phyloP scores from a whole-genome alignment of 208 protist genomes.

The Acanthamoeba lenticulata region DNA sequence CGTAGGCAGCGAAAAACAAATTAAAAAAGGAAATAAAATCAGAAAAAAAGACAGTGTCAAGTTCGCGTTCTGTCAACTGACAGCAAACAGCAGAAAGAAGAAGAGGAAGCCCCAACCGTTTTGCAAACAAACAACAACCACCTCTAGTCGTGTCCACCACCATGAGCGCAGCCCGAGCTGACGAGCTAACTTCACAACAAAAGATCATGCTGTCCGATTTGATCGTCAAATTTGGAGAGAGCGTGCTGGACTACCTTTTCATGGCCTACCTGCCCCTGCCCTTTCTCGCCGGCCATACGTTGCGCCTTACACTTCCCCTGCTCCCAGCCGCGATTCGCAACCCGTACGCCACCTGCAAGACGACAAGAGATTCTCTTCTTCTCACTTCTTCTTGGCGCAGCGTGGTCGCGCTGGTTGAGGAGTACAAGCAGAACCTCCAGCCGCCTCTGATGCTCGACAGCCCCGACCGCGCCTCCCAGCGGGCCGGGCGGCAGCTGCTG shows the following conservation, averaged over 20 bases:
- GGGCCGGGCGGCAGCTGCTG: not conserved
- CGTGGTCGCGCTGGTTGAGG: not conserved
- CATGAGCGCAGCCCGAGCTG: too few species aligned
- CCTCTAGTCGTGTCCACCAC: too few species aligned
- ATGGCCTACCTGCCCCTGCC: slow-evolving; percentile 11
- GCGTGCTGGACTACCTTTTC: slow-evolving; percentile 13
- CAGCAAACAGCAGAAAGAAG: too few species aligned
- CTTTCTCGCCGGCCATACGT: not conserved
- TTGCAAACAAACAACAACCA: too few species aligned
- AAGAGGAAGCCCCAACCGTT: too few species aligned
- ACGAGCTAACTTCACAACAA: too few species aligned
- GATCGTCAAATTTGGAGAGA: not conserved
- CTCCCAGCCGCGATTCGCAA: not conserved
- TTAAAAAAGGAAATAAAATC: too few species aligned
- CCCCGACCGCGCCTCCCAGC: not conserved
- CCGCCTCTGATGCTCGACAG: not conserved
- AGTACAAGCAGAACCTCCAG: not conserved
- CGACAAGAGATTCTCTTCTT: too few species aligned
- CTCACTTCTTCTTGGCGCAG: not conserved
- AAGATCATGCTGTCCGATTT: not conserved
- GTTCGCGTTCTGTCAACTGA: too few species aligned
- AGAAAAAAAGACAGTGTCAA: too few species aligned
- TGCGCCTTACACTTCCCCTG: not conserved
- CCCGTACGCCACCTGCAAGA: not conserved
- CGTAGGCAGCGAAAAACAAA: too few species aligned